Percentiles rank a stretch among this genome's conserved stretches.
These are phyloP conservation scores for Quercus tomentella DNA, from an alignment of 331 rosid genomes.

Conservation along the genomic window DNA sequence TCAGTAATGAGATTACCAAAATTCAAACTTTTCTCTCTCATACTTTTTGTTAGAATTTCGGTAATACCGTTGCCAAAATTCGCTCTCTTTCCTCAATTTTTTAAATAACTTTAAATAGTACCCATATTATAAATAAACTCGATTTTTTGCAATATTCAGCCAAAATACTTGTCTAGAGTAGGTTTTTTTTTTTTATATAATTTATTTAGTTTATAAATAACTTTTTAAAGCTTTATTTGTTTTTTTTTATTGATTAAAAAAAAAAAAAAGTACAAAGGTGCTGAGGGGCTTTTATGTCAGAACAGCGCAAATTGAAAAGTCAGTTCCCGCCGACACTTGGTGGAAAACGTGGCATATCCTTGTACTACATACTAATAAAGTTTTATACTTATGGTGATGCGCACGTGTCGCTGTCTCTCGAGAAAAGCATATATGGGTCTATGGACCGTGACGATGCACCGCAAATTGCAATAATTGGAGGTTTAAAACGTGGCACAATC, in stretches of 20 bases:
- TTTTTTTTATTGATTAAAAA: no score
- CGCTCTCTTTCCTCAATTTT: no score
- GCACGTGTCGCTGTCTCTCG: not conserved
- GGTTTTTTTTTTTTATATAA: no score
- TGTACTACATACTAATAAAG: not conserved
- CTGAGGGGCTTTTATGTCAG: conserved; percentile 1
- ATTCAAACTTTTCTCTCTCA: no score
- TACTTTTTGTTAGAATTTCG: no score
- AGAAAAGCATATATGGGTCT: not conserved
- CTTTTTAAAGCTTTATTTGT: no score
- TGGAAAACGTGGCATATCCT: conserved; percentile 9
- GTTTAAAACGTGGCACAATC: not conserved
- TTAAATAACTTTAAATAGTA: no score
- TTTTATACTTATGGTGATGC: not conserved
- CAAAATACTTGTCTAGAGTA: no score
- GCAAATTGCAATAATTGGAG: not conserved
- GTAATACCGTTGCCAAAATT: fast-evolving
- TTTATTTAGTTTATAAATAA: no score
- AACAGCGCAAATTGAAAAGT: not conserved
- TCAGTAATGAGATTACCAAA: no score
- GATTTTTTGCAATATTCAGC: no score
- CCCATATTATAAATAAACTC: no score
- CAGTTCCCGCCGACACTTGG: conserved; percentile 5
- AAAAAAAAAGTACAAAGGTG: not conserved
- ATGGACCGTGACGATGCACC: not conserved